A percentile compares a stretch with the other conserved stretches of the same genome.
phyloP scores from a whole-genome alignment of 1,284 basidiomycete species.

The Schizopora paradoxa region DNA sequence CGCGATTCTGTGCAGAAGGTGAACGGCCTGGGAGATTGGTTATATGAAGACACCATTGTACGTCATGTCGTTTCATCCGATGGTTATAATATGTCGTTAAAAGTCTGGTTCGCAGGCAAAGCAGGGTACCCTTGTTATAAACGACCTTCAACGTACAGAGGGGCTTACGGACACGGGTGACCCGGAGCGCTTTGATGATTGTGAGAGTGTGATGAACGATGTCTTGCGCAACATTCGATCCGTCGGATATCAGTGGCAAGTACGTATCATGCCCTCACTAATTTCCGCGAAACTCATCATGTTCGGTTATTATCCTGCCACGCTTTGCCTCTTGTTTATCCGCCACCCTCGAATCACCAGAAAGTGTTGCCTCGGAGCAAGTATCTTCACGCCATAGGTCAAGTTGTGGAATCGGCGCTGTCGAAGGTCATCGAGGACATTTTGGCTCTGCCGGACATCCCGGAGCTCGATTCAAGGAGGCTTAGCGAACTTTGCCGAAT shows the following conservation, averaged over 20 bases:
- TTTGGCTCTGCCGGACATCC: slow-evolving; percentile 81
- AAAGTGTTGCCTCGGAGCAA: slow-evolving; percentile 55
- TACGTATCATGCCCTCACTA: slow-evolving; percentile 29
- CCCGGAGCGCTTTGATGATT: slow-evolving; percentile 73
- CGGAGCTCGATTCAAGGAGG: slow-evolving; percentile 82
- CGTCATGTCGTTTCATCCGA: slow-evolving; percentile 25
- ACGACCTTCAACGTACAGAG: slow-evolving; percentile 54
- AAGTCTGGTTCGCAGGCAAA: slow-evolving; percentile 29
- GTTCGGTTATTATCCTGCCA: not conserved
- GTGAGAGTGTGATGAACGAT: slow-evolving; percentile 66
- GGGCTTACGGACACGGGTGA: slow-evolving; percentile 72
- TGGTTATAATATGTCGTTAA: not conserved
- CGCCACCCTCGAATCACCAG: slow-evolving; percentile 28
- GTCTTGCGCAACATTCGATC: slow-evolving; percentile 64
- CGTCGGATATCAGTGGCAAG: slow-evolving; percentile 70
- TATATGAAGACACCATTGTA: slow-evolving; percentile 66
- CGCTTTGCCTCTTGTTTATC: not conserved
- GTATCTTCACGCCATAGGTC: slow-evolving; percentile 69
- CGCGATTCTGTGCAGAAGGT: slow-evolving; percentile 10
- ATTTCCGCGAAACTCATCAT: slow-evolving; percentile 1
- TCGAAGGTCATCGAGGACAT: slow-evolving; percentile 70
- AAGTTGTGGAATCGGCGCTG: slow-evolving; percentile 70
- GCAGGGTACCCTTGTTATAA: slow-evolving; percentile 40
- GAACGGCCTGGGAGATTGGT: slow-evolving; percentile 46
- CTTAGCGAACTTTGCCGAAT: slow-evolving; percentile 80